Evolutionary conservation across 2,329 filamentous ascomycete species (phyloP), one percentile per base, ranked within the genome.

Genomic region (Verticillium zaregamsianum): DNA sequence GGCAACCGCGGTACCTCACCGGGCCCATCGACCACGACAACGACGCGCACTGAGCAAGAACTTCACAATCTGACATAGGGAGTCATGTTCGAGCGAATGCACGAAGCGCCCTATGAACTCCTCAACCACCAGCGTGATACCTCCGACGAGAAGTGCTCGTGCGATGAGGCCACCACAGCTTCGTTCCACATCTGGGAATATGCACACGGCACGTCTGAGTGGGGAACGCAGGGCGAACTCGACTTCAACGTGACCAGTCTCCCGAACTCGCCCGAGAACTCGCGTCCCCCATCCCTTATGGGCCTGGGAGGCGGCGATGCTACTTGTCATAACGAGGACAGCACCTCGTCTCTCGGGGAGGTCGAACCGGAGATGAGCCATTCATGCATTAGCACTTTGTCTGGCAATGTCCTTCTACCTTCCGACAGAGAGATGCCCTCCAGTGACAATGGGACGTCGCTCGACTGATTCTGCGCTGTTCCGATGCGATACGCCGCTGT

Each of bases 31-130:
- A 61, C 65, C 8, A 61, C 54, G 55, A 32, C 62, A 58, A 58
- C 57, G 59, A 56, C 45, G 66, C 72, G 68, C 65, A 71, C 69
- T 65, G 76, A 79, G 61, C 73, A 79, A 66, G 77, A 80, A 70
- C 72, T 80, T 70, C 72, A 73, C 67, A 76, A 80, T 69, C 79
- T 80, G 78, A 73, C 76, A 69, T 80, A 80, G 77, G 69, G 73
- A 66, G 74, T 75, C 77, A 75, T 76, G 67, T 74, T 68, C 67
- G 69, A 64, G 65, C 65, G 61, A 65, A 70, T 62, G 68, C 64
- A 63, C 37, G 63, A 71, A 57, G 63, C 65, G 61, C 74, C 73
- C 39, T 78, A 77, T 63, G 61, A 69, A 33, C 71, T 76, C 54
- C 57, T 69, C 20, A 67, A 76, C 55, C 57, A 28, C 31, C 55